Evolutionary conservation across 345 rosid species (phyloP).

Genomic region (Combretum micranthum): DNA sequence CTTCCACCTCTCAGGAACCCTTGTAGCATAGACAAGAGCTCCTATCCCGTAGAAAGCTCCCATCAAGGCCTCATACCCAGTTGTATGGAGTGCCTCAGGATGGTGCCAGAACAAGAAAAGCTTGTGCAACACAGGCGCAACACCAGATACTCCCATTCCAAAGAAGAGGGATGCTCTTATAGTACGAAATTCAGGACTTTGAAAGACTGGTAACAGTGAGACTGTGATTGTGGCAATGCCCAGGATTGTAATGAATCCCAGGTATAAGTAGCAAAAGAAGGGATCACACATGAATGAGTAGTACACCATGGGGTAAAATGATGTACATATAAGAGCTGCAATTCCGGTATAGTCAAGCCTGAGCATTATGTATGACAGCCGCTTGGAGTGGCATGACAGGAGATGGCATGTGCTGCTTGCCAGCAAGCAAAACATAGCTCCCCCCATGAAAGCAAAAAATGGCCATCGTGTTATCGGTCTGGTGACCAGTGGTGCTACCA

Average conservation of each 20-base stretch:
- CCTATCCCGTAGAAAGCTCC: conserved; percentile 66
- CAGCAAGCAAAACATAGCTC: conserved; percentile 94
- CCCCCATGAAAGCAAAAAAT: conserved; percentile 79
- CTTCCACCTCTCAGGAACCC: conserved; percentile 92
- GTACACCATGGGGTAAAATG: conserved; percentile 83
- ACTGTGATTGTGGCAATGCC: conserved; percentile 58
- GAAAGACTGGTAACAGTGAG: conserved; percentile 79
- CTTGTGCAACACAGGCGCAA: conserved; percentile 77
- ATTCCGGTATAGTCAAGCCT: conserved; percentile 89
- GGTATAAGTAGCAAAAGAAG: conserved; percentile 80
- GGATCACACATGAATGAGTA: conserved; percentile 94
- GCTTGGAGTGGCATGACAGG: conserved; percentile 79
- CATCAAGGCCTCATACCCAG: conserved; percentile 82
- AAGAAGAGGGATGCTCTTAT: conserved; percentile 69
- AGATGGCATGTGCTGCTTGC: conserved; percentile 90
- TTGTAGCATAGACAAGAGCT: conserved; percentile 69
- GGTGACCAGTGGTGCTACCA: conserved; percentile 61
- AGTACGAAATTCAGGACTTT: conserved; percentile 62
- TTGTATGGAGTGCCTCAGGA: conserved; percentile 87
- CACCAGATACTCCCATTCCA: conserved; percentile 79
- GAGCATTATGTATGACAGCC: conserved; percentile 79
- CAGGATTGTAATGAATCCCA: conserved; percentile 72
- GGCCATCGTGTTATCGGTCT: conserved; percentile 93
- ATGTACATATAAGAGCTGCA: conserved; percentile 78
- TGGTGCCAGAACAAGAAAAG: conserved; percentile 68